These are phyloP conservation scores for Suhomyces choctaworum DNA, from an alignment of 1,139 yeast genomes.

Conservation along the genomic window DNA sequence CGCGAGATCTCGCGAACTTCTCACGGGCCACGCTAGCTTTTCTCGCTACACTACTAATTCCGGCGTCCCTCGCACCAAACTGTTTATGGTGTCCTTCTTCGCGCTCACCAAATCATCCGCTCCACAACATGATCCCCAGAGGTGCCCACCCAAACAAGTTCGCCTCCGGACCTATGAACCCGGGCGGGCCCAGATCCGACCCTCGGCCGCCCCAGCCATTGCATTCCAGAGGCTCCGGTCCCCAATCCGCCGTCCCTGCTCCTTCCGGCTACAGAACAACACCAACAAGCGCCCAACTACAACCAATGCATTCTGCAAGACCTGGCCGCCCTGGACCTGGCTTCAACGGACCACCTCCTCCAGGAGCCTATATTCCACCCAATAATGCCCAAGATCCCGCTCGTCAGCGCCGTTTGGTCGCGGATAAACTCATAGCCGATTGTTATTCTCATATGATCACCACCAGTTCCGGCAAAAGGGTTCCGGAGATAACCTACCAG, in stretches of 20 bases:
- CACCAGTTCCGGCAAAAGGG: conserved; percentile 30
- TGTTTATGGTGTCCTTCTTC: background rate
- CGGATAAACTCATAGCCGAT: conserved; percentile 42
- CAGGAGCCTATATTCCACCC: conserved; percentile 1
- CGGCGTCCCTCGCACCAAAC: conserved; percentile 1
- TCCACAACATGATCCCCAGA: conserved; percentile 13
- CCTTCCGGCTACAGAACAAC: background rate
- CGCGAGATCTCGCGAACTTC: too few species aligned
- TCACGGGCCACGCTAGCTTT: too few species aligned
- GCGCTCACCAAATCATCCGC: background rate
- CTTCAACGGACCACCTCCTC: conserved; percentile 3
- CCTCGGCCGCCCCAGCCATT: background rate
- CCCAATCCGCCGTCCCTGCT: background rate
- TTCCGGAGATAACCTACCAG: conserved; percentile 37
- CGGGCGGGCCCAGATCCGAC: background rate
- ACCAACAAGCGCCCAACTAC: conserved; percentile 1
- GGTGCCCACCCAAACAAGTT: conserved; percentile 10
- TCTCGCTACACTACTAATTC: too few species aligned
- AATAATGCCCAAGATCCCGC: conserved; percentile 6
- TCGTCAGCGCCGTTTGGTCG: conserved; percentile 11
- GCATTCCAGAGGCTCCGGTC: background rate
- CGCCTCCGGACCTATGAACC: background rate
- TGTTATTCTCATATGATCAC: conserved; percentile 39
- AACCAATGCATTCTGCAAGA: conserved; percentile 1
- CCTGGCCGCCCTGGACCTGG: conserved; percentile 4